Conservation (phyloP, 1,284 basidiomycete genomes). For the Ceratobasidium sp. region DNA sequence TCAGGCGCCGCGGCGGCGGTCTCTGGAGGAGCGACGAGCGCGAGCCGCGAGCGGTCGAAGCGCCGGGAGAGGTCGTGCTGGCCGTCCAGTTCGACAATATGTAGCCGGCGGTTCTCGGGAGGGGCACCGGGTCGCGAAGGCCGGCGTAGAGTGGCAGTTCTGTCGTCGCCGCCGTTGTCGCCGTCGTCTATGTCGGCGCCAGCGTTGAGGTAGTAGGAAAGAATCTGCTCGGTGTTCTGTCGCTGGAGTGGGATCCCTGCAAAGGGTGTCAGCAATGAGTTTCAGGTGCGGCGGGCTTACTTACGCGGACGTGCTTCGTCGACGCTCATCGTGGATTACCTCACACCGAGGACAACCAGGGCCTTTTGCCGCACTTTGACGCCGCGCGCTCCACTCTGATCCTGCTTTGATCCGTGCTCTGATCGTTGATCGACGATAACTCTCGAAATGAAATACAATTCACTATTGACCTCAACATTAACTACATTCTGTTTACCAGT, state of each 20-base stretch:
- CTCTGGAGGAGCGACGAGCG: conserved; percentile 45
- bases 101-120: conserved; percentile 42
- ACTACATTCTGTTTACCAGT: conserved; percentile 52
- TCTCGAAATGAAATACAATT: conserved; percentile 5
- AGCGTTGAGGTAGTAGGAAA: conserved; percentile 23
- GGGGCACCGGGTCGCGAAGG: neutral
- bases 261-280: neutral
- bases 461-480: neutral
- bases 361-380: too few species aligned
- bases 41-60: conserved; percentile 42
- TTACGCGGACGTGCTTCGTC: too few species aligned
- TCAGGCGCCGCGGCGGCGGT: conserved; percentile 29
- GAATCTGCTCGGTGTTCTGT: conserved; percentile 39
- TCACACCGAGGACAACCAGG: neutral
- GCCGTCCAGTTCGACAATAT: conserved; percentile 46
- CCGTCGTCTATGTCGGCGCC: conserved; percentile 5
- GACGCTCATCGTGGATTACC: conserved; percentile 2
- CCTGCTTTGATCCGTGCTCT: neutral
- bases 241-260: conserved; percentile 17
- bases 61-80: conserved; percentile 7
- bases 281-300: too few species aligned
- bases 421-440: neutral
- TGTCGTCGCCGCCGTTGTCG: conserved; percentile 18
- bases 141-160: neutral
- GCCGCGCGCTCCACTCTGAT: neutral